Evolutionary conservation across 1,284 basidiomycete genomes (phyloP).

Genomic region (Fomitopsis pinicola): DNA sequence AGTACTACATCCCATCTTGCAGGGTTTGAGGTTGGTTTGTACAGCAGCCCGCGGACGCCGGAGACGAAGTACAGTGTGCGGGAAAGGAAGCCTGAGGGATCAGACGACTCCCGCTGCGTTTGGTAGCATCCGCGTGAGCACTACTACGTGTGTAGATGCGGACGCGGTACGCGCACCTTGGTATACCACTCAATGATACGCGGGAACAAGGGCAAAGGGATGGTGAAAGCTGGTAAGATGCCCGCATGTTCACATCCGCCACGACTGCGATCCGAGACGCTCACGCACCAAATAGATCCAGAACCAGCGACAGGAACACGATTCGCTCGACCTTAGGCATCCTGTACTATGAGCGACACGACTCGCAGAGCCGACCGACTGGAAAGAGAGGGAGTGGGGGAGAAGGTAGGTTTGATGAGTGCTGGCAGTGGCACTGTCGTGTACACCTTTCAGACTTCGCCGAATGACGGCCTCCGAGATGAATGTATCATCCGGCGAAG

Average conservation of each 20-base stretch:
- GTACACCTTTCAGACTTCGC: background rate
- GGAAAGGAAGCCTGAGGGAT: conserved; percentile 66
- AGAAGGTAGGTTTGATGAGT: background rate
- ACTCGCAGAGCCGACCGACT: conserved; percentile 3
- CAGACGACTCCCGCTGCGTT: conserved; percentile 61
- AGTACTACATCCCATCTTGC: conserved; percentile 81
- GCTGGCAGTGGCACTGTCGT: background rate
- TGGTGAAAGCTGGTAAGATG: conserved; percentile 73
- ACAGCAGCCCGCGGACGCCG: conserved; percentile 56
- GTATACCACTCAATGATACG: conserved; percentile 89
- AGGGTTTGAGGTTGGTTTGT: conserved; percentile 55
- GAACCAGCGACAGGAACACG: conserved; percentile 78
- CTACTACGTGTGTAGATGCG: background rate
- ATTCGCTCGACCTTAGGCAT: conserved; percentile 72
- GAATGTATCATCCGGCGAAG: background rate
- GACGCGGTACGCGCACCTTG: conserved; percentile 40
- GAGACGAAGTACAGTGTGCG: conserved; percentile 64
- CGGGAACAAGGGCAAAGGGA: conserved; percentile 89
- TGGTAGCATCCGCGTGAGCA: background rate
- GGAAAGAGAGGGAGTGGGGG: background rate
- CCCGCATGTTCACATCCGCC: background rate
- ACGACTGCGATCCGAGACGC: background rate
- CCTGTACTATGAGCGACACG: conserved; percentile 1
- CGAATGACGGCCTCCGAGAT: background rate
- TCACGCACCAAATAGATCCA: conserved; percentile 75